These are phyloP conservation scores for Oidiodendron maius DNA, from an alignment of 495 filamentous ascomycete species.

Conservation along the genomic window DNA sequence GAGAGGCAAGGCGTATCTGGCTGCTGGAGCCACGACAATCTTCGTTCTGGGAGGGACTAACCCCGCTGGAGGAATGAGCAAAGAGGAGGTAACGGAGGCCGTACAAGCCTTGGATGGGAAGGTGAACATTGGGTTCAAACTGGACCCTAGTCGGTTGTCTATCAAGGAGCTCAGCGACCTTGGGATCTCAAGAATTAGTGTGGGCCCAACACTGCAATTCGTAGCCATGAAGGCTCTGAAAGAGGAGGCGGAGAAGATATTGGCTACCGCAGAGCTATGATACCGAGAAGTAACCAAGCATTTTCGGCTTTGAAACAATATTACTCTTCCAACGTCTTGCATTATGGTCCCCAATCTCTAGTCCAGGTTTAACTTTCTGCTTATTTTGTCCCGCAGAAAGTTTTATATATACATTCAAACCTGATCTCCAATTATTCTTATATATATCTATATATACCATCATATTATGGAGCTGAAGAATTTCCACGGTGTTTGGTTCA, in stretches of 20 bases:
- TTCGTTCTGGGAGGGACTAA: slow-evolving; percentile 37
- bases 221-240: neutral
- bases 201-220: slow-evolving; percentile 12
- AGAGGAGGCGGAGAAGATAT: neutral
- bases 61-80: neutral
- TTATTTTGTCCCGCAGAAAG: no score
- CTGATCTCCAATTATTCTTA: no score
- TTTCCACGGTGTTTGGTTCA: no score
- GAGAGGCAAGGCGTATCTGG: slow-evolving; percentile 35
- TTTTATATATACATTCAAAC: no score
- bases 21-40: slow-evolving; percentile 35
- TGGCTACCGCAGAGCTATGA: no score
- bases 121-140: neutral
- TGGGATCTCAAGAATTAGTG: slow-evolving; percentile 43
- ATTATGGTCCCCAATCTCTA: no score
- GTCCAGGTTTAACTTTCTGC: no score
- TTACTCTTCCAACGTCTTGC: no score
- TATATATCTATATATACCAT: no score
- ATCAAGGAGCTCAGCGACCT: slow-evolving; percentile 30
- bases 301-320: no score
- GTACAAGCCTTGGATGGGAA: slow-evolving; percentile 21
- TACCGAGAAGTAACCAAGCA: no score
- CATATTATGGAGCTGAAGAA: no score
- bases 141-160: neutral
- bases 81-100: slow-evolving; percentile 18